Evolutionary conservation across 108 stramenopile species (phyloP), one percentile per base, ranked within the genome.

Genomic region (Asterionellopsis glacialis): DNA sequence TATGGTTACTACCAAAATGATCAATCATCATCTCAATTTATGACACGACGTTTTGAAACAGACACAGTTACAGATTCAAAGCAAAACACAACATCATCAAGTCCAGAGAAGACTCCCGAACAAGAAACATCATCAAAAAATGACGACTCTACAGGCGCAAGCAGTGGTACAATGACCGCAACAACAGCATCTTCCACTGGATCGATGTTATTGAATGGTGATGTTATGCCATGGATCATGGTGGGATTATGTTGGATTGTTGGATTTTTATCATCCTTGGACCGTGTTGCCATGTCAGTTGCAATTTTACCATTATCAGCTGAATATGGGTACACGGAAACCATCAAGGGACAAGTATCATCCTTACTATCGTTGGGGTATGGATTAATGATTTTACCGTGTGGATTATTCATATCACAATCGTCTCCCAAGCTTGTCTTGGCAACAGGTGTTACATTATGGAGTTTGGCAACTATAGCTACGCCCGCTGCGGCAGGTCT

Each of bases 231-330:
- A 14, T 23, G 10, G 12, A 56, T 51, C 41, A 81, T 85, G 47
- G 68, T 88, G 24, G 41, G 45, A 0, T 74, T 91, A n/a, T 70
- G 78, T 41, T 87, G 79, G 54, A 45, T 70, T 12, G 80, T 87
- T 0, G 82, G 80, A 26, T 65, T 80, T 48, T 69, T 93, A 19
- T 83, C 79, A 4, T 70, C 87, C 45, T 60, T 88, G 11, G 85
- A 88, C 50, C 73, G 95, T 23, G 92, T 94, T 0, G 92, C 92
- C 13, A 95, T 95, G 95, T 77, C 78, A 9, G 92, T 95, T 18
- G 95, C 95, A 21, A 76, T 95, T 15, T 50, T 95, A n/a, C 90
- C 95, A 15, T 82, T 95, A 71, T 75, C 85, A 15, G 27, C 65
- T 19, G 89, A 90, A 44, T 81, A 87, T 60, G 75, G 64, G 18